Evolutionary conservation across 164 flowering plant species (phyloP), one percentile per base, ranked within the genome.

Genomic region (Liriodendron chinense): DNA sequence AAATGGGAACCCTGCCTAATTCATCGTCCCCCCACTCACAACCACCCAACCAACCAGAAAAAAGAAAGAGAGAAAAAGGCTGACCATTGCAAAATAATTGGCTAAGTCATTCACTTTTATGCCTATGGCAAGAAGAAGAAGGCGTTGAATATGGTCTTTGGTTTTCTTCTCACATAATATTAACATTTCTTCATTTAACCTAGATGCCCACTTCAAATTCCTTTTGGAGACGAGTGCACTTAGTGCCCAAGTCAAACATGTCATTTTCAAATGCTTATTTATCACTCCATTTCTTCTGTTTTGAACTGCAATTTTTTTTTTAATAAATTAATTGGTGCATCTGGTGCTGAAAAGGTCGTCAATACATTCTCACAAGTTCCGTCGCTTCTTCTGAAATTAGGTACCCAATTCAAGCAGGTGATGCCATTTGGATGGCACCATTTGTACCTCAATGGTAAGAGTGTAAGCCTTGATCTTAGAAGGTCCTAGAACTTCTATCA

Each of bases 391-490:
- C 20, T 18, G 16, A 24, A 34, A 73, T 80, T 49, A 95, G 99
- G 99, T 96, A 94, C 78, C 98, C 99, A 48, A 87, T 96, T 71
- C 91, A 96, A 88, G 86, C 99, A 1, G 98, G 97, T 14, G 98
- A 96, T 84, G 89, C 80, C 14, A 94, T 96, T 74, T 96, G 99
- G 99, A 96, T 96, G 99, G 98, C 98, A n/a, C 99, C 99, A 59
- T 96, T 96, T 83, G 98, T 96, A 75, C 99, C 98, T 57, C 99
- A 94, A 71, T 94, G 99, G 99, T 96, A 76, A 80, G 92, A 18
- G 2, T 4, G 16, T 12, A 8, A 53, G 8, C 59, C 18, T 53
- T 53, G 18, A 13, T 53, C 16, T 16, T 8, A 16, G 59, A 53
- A 53, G 4, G 59, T 13, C 59, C 59, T 12, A 8, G 8, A 16